These are phyloP conservation scores for Diplodia corticola DNA, from an alignment of 2,329 filamentous ascomycete genomes.

Conservation along the genomic window DNA sequence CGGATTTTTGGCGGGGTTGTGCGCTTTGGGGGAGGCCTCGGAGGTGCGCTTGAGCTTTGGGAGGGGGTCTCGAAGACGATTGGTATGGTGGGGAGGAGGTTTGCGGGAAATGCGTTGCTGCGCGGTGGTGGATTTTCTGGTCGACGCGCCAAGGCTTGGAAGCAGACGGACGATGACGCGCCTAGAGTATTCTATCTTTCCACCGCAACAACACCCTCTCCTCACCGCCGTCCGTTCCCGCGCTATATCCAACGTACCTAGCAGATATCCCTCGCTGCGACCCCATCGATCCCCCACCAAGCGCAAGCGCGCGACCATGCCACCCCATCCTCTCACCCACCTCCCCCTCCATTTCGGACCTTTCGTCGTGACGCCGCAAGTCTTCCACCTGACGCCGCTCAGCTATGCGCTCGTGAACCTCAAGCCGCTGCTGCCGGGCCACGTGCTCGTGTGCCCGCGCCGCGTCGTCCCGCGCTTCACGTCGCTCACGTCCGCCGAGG, in stretches of 20 bases:
- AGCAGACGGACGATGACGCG: neutral
- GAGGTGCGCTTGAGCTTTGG: neutral
- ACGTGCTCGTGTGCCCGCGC: slow-evolving; percentile 84
- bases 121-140: neutral
- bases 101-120: neutral
- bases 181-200: neutral
- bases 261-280: neutral
- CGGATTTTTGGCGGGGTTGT: neutral
- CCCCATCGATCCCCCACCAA: slow-evolving; percentile 29
- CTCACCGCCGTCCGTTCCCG: neutral
- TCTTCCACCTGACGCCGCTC: slow-evolving; percentile 79
- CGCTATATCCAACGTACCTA: neutral
- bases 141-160: neutral
- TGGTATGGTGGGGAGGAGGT: neutral
- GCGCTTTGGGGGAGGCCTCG: neutral
- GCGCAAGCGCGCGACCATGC: slow-evolving; percentile 29
- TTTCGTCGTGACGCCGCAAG: slow-evolving; percentile 77
- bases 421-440: slow-evolving; percentile 89
- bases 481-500: slow-evolving; percentile 70
- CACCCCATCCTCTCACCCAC: slow-evolving; percentile 13
- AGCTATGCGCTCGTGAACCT: slow-evolving; percentile 92
- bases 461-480: slow-evolving; percentile 69
- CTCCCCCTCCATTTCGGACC: slow-evolving; percentile 68
- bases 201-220: neutral
- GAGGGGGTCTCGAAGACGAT: neutral